Evolutionary conservation across 1,284 basidiomycete genomes (phyloP).

Genomic region (Neolentinus lepideus): DNA sequence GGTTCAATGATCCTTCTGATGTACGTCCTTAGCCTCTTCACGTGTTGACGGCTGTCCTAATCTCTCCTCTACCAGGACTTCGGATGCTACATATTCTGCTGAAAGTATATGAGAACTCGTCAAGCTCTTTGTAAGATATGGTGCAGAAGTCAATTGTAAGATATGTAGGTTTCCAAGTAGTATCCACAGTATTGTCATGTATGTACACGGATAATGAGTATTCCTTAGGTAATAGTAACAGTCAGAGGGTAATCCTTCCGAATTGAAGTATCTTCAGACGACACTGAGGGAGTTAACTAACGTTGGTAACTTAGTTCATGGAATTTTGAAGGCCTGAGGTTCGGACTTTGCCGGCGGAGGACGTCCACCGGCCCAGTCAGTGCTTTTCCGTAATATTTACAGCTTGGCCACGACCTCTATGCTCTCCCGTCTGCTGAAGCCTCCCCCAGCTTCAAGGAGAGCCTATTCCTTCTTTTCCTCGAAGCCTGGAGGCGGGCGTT

Average conservation of each 20-base stretch:
- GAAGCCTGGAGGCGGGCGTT: constrained; percentile 66
- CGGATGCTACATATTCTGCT: background rate
- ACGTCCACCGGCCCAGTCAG: background rate
- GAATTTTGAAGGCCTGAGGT: background rate
- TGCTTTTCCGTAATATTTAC: background rate
- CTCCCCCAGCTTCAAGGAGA: constrained; percentile 40
- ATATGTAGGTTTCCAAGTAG: too few relatives aligned
- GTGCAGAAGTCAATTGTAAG: background rate
- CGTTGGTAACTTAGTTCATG: constrained; percentile 16
- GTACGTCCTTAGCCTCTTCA: constrained; percentile 9
- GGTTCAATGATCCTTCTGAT: constrained; percentile 20
- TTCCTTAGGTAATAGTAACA: too few relatives aligned
- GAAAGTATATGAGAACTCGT: background rate
- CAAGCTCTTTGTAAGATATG: background rate
- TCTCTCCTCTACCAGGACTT: background rate
- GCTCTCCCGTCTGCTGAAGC: constrained; percentile 42
- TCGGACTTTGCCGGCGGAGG: background rate
- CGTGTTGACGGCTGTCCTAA: background rate
- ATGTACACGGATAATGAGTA: too few relatives aligned
- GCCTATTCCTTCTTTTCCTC: constrained; percentile 74
- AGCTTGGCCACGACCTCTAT: background rate
- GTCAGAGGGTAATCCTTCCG: too few relatives aligned
- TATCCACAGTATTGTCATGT: too few relatives aligned
- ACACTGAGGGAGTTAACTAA: too few relatives aligned
- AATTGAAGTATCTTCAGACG: too few relatives aligned